Evolutionary conservation across 495 filamentous ascomycete species (phyloP), one percentile per base, ranked within the genome.

Genomic region (Ramalina intermedia): DNA sequence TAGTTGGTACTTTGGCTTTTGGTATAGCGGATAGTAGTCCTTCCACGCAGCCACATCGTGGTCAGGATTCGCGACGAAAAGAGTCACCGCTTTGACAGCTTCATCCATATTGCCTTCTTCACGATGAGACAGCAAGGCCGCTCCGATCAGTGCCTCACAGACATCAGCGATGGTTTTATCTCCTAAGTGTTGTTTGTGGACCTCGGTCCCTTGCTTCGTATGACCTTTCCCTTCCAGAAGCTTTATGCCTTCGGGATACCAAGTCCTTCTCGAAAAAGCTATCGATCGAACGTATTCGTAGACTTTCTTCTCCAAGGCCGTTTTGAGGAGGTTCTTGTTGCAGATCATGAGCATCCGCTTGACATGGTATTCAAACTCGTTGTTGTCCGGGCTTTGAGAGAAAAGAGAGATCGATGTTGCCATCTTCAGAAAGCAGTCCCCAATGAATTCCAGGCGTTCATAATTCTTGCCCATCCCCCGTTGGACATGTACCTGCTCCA

Each of bases 131-230:
- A 95, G 69, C 39, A 94, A 74, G 0, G 91, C 81, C 4, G 89
- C 91, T 14, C 88, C 91, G 46, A 98, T 96, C 53, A 96, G 59
- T 3, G 91, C 91, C 63, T 98, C 91, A 50, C 87, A 94, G 17
- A 98, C 89, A 66, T 98, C 91, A n/a, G 91, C 91, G 60, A 95
- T 83, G 4, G 85, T 80, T 65, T 98, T 98, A 58, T 94, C 84
- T 3, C 77, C 84, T 6, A 98, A 75, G 0, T 66, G 58, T 56
- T 96, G 90, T 18, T 67, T 72, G n/a, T 64, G 58, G 20, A 63
- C 60, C 49, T 75, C 66, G 6, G 67, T 71, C 20, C 63, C 62
- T 20, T 71, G 74, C 16, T 73, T 80, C 4, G 69, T 70, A 18
- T 66, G 62, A 14, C 78, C 73, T 48, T 80, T 82, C 6, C 82